Evolutionary conservation across 176 grass and related monocot genomes (phyloP).

Genomic region (Thinopyrum elongatum): DNA sequence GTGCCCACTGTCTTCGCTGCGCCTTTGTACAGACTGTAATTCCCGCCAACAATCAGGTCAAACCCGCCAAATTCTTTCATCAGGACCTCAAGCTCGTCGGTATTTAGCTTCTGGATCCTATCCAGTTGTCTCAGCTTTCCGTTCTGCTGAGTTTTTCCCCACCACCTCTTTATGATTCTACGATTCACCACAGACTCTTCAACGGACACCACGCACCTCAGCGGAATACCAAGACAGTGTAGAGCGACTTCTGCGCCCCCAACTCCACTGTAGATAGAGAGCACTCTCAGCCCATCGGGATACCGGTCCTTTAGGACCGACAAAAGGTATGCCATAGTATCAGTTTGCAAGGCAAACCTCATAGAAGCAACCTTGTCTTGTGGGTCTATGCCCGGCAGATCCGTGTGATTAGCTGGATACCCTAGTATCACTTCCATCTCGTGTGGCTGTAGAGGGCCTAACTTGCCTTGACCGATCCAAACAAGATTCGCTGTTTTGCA

Average conservation of each 20-base stretch:
- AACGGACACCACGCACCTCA: conserved; percentile 68
- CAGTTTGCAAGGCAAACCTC: conserved; percentile 58
- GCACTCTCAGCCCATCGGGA: conserved; percentile 58
- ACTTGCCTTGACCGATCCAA: conserved; percentile 51
- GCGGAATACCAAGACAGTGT: conserved; percentile 53
- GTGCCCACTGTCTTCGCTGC: not conserved
- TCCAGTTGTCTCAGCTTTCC: conserved; percentile 54
- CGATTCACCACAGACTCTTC: conserved; percentile 61
- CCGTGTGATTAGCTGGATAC: conserved; percentile 60
- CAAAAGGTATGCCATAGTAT: conserved; percentile 47
- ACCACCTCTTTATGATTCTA: conserved; percentile 68
- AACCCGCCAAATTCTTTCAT: not conserved
- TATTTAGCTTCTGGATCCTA: conserved; percentile 46
- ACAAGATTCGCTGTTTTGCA: conserved; percentile 64
- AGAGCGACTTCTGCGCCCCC: conserved; percentile 66
- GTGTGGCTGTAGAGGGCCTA: conserved; percentile 54
- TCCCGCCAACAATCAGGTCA: not conserved
- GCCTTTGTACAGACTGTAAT: not conserved
- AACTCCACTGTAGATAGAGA: conserved; percentile 66
- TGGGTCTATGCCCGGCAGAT: conserved; percentile 33
- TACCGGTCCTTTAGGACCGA: conserved; percentile 58
- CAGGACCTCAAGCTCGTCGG: not conserved
- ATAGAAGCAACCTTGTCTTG: conserved; percentile 42
- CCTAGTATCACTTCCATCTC: conserved; percentile 65
- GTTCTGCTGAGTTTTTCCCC: conserved; percentile 43